phyloP scores from a whole-genome alignment of 352 stramenopile species.

The Globisporangium paddicum region DNA sequence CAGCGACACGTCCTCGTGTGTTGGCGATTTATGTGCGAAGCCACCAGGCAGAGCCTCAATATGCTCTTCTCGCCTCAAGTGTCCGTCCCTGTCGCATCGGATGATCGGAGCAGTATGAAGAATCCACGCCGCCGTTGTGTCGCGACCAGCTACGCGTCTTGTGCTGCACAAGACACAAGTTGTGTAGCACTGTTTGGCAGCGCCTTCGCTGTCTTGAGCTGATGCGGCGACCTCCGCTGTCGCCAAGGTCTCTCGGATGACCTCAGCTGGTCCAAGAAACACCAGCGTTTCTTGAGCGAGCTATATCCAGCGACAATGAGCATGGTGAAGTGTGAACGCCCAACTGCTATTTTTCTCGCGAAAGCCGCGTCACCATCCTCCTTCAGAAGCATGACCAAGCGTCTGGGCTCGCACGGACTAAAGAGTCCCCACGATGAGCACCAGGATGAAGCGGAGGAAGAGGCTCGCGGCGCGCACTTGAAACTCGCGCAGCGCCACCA shows the following conservation, averaged over 20 bases:
- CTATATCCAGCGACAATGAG: too few species aligned
- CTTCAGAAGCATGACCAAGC: not conserved
- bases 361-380: not conserved
- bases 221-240: too few species aligned
- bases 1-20: not conserved
- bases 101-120: too few species aligned
- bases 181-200: too few species aligned
- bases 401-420: not conserved
- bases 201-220: too few species aligned
- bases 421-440: not conserved
- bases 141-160: too few species aligned
- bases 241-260: too few species aligned
- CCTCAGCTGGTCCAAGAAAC: too few species aligned
- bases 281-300: not conserved
- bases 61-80: too few species aligned
- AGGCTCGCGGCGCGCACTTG: slow-evolving; percentile 40
- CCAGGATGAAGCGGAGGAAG: slow-evolving; percentile 19
- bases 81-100: too few species aligned
- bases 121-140: too few species aligned
- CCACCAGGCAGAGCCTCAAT: not conserved
- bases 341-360: not conserved
- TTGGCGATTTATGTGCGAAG: not conserved
- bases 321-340: not conserved
- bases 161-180: too few species aligned
- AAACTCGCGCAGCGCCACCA: slow-evolving; percentile 68